Percentiles rank a stretch among this genome's conserved stretches.
phyloP scores from a whole-genome alignment of 352 stramenopile genomes.

The Pythium myriotylum region DNA sequence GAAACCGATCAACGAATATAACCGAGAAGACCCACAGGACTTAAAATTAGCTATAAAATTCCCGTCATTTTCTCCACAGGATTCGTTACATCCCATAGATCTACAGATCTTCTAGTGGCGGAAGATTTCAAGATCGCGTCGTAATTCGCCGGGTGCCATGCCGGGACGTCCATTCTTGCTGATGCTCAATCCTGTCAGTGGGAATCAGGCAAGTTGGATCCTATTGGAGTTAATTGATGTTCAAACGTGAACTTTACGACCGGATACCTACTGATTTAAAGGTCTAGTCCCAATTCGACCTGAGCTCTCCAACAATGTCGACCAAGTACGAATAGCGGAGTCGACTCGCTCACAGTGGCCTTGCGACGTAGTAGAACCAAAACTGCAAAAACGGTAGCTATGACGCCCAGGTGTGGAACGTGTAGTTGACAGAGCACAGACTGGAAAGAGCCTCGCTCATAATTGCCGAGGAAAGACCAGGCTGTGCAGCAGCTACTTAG shows the following conservation, averaged over 20 bases:
- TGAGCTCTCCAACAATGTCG: too few relatives aligned
- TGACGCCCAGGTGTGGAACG: conserved; percentile 20
- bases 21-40: conserved; percentile 15
- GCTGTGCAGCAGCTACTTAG: conserved; percentile 95
- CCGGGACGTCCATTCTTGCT: conserved; percentile 60
- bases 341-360: too few relatives aligned
- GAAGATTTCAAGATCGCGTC: conserved; percentile 20
- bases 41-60: conserved; percentile 19
- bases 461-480: conserved; percentile 95
- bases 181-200: background rate
- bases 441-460: conserved; percentile 89
- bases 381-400: too few relatives aligned
- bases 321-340: too few relatives aligned
- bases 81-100: conserved; percentile 16
- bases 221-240: too few relatives aligned
- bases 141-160: conserved; percentile 45
- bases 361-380: too few relatives aligned
- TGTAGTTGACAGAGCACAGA: conserved; percentile 69
- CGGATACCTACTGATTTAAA: too few relatives aligned
- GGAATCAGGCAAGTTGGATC: too few relatives aligned
- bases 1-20: conserved; percentile 25
- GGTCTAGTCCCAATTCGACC: too few relatives aligned
- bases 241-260: too few relatives aligned
- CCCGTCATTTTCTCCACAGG: conserved; percentile 20
- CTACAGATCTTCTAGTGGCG: background rate